Base-by-base conservation (phyloP, 2,329 filamentous ascomycete species). In the Scytalidium lignicola region DNA sequence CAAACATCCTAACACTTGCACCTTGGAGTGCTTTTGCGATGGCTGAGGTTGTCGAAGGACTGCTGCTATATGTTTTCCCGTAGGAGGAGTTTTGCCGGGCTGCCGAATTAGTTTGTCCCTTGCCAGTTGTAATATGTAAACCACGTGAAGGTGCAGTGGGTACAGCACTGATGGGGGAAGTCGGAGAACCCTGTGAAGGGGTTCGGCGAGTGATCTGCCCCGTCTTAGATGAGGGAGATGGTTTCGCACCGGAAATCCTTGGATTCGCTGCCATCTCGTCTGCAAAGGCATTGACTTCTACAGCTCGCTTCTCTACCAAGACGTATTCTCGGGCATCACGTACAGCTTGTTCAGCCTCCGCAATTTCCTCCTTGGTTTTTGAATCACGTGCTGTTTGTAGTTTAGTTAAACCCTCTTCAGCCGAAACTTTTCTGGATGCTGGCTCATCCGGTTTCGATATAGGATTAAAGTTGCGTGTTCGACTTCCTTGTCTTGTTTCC, bases 221-320 rank as follows among this genome's bases (percentile, higher is more conserved):
- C 8, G 80, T 71, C 54, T 83, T 78, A 5, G 78, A 74, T 40
- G 79, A 74, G 23, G 70, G 64, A 20, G 67, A 63, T 19, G 66
- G 65, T 29, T 74, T 67, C 51, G 75, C 65, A 20, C 62, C 65
- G 41, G 58, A 46, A 17, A 65, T 32, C 47, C 57, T 59, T 43
- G 88, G 87, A 61, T 88, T 92, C 46, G 90, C 87, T 41, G 90
- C 91, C 63, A 99, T 74, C 68, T 97, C 92, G 67, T 99, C 93
- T 19, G 93, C 93, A 61, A 99, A 86, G 2, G 93, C 93, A 66
- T 99, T 97, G 45, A 99, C 92, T 67, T 97, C 92, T 10, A 99
- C 91, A 18, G 90, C 87, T 56, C 86, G 84, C 72, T 96, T 96
- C 71, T 99, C 93, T 12, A 99, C 89, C 21, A 97, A 77, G 18